phyloP scores from a whole-genome alignment of 2,329 filamentous ascomycete genomes.

The Myriosclerotinia scirpicola region DNA sequence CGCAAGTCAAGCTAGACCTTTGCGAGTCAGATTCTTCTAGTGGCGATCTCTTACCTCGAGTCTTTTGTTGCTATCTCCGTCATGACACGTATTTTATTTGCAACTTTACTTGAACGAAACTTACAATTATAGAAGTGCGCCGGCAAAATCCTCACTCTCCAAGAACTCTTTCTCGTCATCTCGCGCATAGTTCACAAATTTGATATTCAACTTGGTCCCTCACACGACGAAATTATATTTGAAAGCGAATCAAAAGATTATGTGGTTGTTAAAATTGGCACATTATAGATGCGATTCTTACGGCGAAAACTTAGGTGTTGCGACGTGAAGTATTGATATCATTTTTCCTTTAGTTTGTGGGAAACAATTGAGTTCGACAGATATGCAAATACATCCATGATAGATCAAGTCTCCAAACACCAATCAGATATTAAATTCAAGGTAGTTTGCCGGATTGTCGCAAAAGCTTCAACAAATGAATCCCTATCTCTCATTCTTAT shows the following conservation, averaged over 20 bases:
- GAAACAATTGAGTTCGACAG: too few relatives aligned
- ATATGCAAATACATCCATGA: too few relatives aligned
- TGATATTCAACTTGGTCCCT: slow-evolving; percentile 24
- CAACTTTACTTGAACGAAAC: neutral
- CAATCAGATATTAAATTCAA: too few relatives aligned
- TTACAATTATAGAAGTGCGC: slow-evolving; percentile 22
- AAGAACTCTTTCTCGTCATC: slow-evolving; percentile 26
- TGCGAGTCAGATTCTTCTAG: neutral
- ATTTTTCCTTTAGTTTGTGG: too few relatives aligned
- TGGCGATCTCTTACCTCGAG: neutral
- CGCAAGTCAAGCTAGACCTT: neutral
- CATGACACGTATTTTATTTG: too few relatives aligned
- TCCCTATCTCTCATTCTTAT: too few relatives aligned
- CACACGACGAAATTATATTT: slow-evolving; percentile 25
- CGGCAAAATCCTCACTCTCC: slow-evolving; percentile 29
- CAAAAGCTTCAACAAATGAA: too few relatives aligned
- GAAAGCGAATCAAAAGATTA: slow-evolving; percentile 26
- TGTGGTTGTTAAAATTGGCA: slow-evolving; percentile 24
- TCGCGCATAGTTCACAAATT: slow-evolving; percentile 24
- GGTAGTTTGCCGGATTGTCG: too few relatives aligned
- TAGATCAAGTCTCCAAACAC: too few relatives aligned
- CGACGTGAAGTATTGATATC: neutral
- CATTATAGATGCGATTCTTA: slow-evolving; percentile 23
- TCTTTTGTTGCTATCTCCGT: too few relatives aligned
- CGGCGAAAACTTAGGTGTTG: neutral